These are phyloP conservation scores for Thalassiosira delicatula DNA, from an alignment of 352 stramenopile genomes.

Conservation along the genomic window DNA sequence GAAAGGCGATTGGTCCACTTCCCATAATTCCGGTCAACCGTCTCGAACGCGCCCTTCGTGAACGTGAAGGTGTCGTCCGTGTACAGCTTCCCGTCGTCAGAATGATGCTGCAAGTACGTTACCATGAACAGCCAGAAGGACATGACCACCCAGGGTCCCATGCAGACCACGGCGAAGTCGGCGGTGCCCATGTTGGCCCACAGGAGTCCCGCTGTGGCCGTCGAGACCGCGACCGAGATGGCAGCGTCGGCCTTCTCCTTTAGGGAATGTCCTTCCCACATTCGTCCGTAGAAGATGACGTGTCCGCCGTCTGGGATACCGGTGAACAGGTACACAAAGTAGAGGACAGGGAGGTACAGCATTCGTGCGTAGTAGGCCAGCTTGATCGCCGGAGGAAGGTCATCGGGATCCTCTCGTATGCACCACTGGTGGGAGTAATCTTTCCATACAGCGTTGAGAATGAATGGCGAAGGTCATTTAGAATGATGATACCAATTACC, in stretches of 20 bases:
- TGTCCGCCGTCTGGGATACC: constrained; percentile 78
- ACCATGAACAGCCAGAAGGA: constrained; percentile 87
- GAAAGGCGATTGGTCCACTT: constrained; percentile 73
- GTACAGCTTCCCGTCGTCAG: constrained; percentile 83
- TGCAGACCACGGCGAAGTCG: constrained; percentile 75
- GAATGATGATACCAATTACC: too few relatives aligned
- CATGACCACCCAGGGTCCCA: constrained; percentile 80
- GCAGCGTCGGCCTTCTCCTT: constrained; percentile 61
- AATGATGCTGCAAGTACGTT: constrained; percentile 87
- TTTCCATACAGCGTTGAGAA: too few relatives aligned
- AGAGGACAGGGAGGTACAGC: constrained; percentile 79
- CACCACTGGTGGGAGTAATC: constrained; percentile 87
- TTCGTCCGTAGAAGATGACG: constrained; percentile 75
- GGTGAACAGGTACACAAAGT: constrained; percentile 81
- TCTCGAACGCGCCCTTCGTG: constrained; percentile 83
- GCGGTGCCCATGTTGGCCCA: constrained; percentile 69
- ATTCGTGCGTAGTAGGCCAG: constrained; percentile 67
- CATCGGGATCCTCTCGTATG: constrained; percentile 70
- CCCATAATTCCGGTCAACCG: constrained; percentile 84
- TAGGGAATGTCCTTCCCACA: constrained; percentile 68
- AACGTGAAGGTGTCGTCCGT: constrained; percentile 84
- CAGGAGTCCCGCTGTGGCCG: constrained; percentile 59
- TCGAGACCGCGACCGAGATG: constrained; percentile 57
- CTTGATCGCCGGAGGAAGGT: constrained; percentile 69
- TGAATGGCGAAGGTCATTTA: too few relatives aligned